These are phyloP conservation scores for Saturnispora kantuleensis DNA, from an alignment of 805 yeast species.

Conservation along the genomic window DNA sequence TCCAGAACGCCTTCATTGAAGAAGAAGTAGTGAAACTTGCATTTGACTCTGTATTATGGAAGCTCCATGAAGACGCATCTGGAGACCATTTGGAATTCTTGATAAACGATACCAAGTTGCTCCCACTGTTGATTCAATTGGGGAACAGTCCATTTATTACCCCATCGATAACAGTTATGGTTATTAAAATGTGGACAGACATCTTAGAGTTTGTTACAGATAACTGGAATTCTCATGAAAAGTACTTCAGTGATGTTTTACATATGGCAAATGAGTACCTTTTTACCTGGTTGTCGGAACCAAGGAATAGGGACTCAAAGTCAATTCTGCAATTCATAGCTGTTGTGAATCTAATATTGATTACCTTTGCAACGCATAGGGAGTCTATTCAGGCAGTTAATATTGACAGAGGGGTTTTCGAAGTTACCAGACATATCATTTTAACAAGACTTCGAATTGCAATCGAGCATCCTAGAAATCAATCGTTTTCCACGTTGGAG, in stretches of 20 bases:
- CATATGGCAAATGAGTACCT: not conserved
- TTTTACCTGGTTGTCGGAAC: not conserved
- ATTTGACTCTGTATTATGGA: constrained; percentile 5
- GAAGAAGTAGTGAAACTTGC: constrained; percentile 3
- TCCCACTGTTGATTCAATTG: not conserved
- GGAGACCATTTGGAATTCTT: constrained; percentile 4
- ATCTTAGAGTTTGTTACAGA: constrained; percentile 3
- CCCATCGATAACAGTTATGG: constrained; percentile 2
- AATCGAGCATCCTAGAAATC: not conserved
- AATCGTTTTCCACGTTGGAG: constrained; percentile 4
- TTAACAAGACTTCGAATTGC: constrained; percentile 1
- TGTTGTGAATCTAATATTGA: not conserved
- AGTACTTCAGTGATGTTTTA: not conserved
- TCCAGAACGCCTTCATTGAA: constrained; percentile 2
- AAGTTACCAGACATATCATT: constrained; percentile 2
- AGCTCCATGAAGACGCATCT: constrained; percentile 1
- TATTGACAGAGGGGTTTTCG: not conserved
- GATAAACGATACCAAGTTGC: not conserved
- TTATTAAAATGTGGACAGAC: constrained; percentile 4
- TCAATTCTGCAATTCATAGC: not conserved
- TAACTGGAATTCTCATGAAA: constrained; percentile 7
- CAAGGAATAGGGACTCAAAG: constrained; percentile 1
- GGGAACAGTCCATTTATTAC: not conserved
- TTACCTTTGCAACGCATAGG: not conserved
- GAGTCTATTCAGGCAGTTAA: not conserved